Evolutionary conservation across 208 protist genomes (phyloP), one percentile per base, ranked within the genome.

Genomic region (Entamoeba invadens): DNA sequence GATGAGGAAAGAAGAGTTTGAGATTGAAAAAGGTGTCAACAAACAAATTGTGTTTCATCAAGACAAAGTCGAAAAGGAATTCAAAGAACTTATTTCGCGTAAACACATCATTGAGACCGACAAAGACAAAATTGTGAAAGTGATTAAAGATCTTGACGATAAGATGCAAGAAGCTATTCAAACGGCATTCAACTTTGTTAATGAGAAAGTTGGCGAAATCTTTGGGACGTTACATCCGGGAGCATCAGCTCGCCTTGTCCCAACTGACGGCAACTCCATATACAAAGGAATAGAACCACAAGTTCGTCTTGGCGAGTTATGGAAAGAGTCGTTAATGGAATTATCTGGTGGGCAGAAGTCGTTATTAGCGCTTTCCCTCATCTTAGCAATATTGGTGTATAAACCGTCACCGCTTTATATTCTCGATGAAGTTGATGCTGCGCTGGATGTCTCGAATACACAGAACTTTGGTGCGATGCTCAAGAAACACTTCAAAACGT

Each of bases 371-470:
- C 96, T 99, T 16, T 99, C 98, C 50, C 97, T 99, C 31, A 98
- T 99, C 93, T 96, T 99, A 0, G 97, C 98, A 18, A 97, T 99
- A 45, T 97, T 99, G 4, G 96, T 97, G 44, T 99, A 99, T 94
- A 99, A 99, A 91, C 99, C 99, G 12, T 98, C 99, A 3, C 99
- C 99, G 1, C 10, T 96, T 31, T 96, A 96, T 68, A 96, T 96
- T 87, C 95, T 99, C 1, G 98, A 99, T 96, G 99, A 99, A 96
- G 97, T 99, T 45, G 99, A 99, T 96, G 98, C 99, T 45, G 99
- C 99, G 0, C 97, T 99, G 1, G 99, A 99, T 96, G 97, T 99
- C n/a, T 98, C 96, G 45, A 98, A 99, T 96, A 99, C 99, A 45
- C 98, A 99, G 94, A 98, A 98, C 95, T 99, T 99, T 96, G 99